Base-by-base conservation (phyloP, 495 filamentous ascomycete species). In the Chaetomidium leptoderma region DNA sequence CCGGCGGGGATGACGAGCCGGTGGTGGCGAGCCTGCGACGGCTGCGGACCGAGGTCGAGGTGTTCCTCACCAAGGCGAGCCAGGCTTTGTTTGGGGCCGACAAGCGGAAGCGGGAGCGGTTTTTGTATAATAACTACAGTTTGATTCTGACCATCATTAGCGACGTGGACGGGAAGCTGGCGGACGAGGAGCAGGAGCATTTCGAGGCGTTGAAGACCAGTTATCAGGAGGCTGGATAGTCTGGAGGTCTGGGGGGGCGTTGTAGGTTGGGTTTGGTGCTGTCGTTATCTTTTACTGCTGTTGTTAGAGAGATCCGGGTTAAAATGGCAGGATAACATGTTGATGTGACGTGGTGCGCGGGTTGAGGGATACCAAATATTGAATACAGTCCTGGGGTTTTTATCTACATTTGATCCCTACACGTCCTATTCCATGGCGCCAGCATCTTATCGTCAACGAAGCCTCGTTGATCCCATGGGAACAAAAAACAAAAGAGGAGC, bases 81-180 rank as follows among this genome's bases (percentile, higher is more conserved):
- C 83, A 83, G 63, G 79, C 84, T 21, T 80, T 77, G 7, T 84
- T 91, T 55, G 84, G 83, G 2, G 66, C 63, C 29, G 90, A 95
- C 60, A 75, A 80, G 55, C 81, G 89, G 65, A 92, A 91, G 74
- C 74, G 89, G 63, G 89, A 92, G 67, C 76, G 95, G 57, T 96
- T 97, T 63, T 72, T 97, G 61, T 89, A 83, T 65, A 97, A 97
- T 70, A 97, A 98, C 68, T 97, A 96, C 73, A 89, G 86, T 47
- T 77, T 98, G 65, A 82, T 98, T 10, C 71, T 90, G 72, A 96
- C 95, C 9, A 95, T 98, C 58, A 86, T 98, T 60, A 86, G 86
- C 72, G 91, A 92, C 73, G 83, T 84, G 58, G 81, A 83, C 58
- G 91, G 91, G 21, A 91, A 90, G 74, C 68, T 93, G 71, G 90